phyloP scores from a whole-genome alignment of 768 basidiomycete genomes.

The Trametes elegans region DNA sequence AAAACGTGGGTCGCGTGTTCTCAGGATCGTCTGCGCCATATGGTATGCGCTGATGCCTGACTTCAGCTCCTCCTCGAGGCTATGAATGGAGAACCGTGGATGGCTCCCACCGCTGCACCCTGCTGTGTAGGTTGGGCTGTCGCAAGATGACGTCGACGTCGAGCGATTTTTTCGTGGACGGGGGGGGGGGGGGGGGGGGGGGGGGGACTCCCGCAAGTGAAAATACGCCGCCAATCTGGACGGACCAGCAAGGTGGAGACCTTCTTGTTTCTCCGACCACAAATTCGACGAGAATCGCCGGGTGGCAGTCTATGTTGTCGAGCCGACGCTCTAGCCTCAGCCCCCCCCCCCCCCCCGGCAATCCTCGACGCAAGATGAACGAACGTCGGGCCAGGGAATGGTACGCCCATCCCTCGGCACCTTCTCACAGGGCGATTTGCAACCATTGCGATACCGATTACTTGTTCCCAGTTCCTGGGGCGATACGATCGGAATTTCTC shows the following conservation, averaged over 20 bases:
- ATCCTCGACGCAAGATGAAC: too few species aligned
- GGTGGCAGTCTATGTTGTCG: too few species aligned
- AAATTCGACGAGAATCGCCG: too few species aligned
- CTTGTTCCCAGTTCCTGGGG: not conserved
- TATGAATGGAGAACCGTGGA: not conserved
- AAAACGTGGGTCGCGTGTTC: slow-evolving; percentile 16
- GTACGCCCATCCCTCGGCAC: too few species aligned
- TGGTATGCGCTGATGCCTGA: slow-evolving; percentile 10
- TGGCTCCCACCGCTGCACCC: slow-evolving; percentile 10
- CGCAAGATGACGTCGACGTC: slow-evolving; percentile 16
- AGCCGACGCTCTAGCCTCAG: too few species aligned
- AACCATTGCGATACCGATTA: not conserved
- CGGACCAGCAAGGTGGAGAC: not conserved
- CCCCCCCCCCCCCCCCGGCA: too few species aligned
- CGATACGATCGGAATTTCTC: not conserved
- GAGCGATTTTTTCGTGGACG: not conserved
- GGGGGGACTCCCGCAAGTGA: not conserved
- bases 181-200: not conserved
- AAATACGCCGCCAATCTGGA: too few species aligned
- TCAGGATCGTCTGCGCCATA: slow-evolving; percentile 17
- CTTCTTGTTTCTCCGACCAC: too few species aligned
- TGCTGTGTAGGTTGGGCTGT: not conserved
- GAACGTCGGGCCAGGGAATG: too few species aligned
- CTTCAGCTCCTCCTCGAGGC: not conserved
- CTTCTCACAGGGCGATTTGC: not conserved